Evolutionary conservation across 768 basidiomycete species (phyloP), one percentile per base, ranked within the genome.

Genomic region (Boletus pseudo-olivaceus): DNA sequence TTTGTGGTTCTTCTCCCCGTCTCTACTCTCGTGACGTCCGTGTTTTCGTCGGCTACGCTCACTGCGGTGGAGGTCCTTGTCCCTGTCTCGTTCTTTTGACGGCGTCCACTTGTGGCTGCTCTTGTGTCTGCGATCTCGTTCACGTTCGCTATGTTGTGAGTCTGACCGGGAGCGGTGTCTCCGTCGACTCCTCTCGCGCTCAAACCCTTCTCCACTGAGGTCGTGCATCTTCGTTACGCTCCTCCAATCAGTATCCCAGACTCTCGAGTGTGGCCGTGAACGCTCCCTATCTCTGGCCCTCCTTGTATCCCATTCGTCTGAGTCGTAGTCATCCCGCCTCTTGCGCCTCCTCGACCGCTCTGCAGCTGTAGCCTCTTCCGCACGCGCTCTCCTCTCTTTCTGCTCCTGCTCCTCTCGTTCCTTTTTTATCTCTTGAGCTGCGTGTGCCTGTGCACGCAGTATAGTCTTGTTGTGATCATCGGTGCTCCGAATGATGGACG

Each of bases 391-490:
- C 34, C 87, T 72, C 60, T 88, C 86, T 43, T 64, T 75, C 54
- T 82, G 74, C 65, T 88, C 84, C 56, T 80, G 76, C 55, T 87
- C 87, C n/a, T 84, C 79, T 26, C 83, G 72, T 58, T 85, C 84
- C 27, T 73, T 73, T 54, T 89, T 86, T n/a, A 84, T 74, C 59
- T 90, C 88, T 59, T 88, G 79, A 2, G 87, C 86, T 33, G 88
- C 87, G 12, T 75, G 67, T 0, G 86, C 85, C 70, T 91, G 89
- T 26, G 88, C 80, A 51, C 81, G 81, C 20, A 91, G 68, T 43
- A 99, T 76, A 12, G 88, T 84, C 72, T 87, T 85, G 71, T 99
- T 99, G 66, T 99, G 97, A 53, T 95, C 95, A 67, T 97, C 95
- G 5, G 97, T 97, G 60, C 83, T 93, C 61, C 87, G 84, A 53